Conservation (phyloP, 495 filamentous ascomycete species). For the Cudoniella acicularis region DNA sequence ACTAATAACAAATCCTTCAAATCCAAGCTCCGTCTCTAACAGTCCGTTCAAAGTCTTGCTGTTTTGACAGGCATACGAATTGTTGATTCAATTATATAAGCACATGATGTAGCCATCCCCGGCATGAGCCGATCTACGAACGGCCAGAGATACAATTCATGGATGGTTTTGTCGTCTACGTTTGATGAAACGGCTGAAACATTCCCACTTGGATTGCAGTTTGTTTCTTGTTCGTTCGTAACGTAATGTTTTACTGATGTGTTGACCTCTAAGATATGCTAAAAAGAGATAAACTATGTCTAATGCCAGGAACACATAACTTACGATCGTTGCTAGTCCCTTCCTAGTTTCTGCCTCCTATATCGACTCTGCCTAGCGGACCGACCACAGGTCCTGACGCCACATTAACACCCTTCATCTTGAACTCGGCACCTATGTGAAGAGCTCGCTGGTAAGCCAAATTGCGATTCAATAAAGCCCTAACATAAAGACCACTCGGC, state of each 20-base stretch:
- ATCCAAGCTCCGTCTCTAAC: conserved; percentile 61
- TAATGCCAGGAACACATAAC: conserved; percentile 27
- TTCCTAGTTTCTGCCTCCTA: conserved; percentile 55
- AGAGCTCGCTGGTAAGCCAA: conserved; percentile 43
- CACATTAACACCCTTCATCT: conserved; percentile 62
- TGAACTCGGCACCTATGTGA: conserved; percentile 55
- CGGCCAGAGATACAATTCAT: conserved; percentile 71
- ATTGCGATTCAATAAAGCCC: conserved; percentile 43
- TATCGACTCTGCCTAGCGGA: conserved; percentile 46
- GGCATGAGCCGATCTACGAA: conserved; percentile 63
- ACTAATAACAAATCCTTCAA: conserved; percentile 62
- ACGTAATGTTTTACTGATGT: conserved; percentile 57
- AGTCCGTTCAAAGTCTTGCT: conserved; percentile 53
- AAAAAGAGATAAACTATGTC: conserved; percentile 22
- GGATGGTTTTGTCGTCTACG: conserved; percentile 64
- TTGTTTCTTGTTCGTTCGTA: conserved; percentile 51
- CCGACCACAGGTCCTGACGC: conserved; percentile 62
- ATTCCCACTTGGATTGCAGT: conserved; percentile 44
- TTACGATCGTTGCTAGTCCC: conserved; percentile 33
- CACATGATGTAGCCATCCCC: conserved; percentile 64
- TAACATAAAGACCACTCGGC: not conserved
- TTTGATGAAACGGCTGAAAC: conserved; percentile 54
- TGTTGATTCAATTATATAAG: conserved; percentile 66
- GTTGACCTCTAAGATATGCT: conserved; percentile 30
- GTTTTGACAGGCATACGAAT: conserved; percentile 62